Evolutionary conservation across 2,329 filamentous ascomycete genomes (phyloP), one percentile per base, ranked within the genome.

Genomic region (Blastomyces parvus): DNA sequence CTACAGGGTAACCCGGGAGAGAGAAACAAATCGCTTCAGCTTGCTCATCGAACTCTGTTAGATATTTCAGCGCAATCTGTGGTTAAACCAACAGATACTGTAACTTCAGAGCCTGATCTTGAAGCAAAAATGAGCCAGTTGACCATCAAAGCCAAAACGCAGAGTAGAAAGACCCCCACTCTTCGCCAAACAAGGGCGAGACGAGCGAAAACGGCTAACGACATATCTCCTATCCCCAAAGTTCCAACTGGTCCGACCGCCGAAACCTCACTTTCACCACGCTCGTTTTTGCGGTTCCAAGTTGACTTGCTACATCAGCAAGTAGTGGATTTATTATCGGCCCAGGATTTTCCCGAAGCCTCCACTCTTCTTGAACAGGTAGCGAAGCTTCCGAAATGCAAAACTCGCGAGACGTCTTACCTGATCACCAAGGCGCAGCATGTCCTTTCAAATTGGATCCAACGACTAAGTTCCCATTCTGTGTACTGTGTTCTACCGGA

Each of bases 401-500:
- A 85, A 13, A 84, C 84, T 63, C 89, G 88, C 25, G 85, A 85
- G 62, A 85, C 88, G 56, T 82, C 89, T 3, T 62, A 75, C 13
- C 69, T 73, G 36, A 73, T 78, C 42, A 71, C 71, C 6, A 74
- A 73, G 64, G 75, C 73, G 44, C 73, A 76, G 59, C 70, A 75
- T 64, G 66, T 75, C 8, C 69, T 77, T 22, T 72, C 71, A 1
- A 71, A 78, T 60, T 74, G 75, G n/a, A 73, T 78, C 59, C 70
- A 72, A 19, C 69, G 74, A 57, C 89, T 96, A 79, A 83, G 86
- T 14, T 83, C 84, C 4, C 90, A 96, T 74, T 87, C 92, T 2
- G 88, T 94, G 3, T 95, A 93, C 74, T 95, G 90, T 22, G 89
- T 93, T 11, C 83, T 97, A 19, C 90, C 93, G 56, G 94, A 99